Base-by-base conservation (phyloP, 352 stramenopile species). In the Pythium phragmitis region DNA sequence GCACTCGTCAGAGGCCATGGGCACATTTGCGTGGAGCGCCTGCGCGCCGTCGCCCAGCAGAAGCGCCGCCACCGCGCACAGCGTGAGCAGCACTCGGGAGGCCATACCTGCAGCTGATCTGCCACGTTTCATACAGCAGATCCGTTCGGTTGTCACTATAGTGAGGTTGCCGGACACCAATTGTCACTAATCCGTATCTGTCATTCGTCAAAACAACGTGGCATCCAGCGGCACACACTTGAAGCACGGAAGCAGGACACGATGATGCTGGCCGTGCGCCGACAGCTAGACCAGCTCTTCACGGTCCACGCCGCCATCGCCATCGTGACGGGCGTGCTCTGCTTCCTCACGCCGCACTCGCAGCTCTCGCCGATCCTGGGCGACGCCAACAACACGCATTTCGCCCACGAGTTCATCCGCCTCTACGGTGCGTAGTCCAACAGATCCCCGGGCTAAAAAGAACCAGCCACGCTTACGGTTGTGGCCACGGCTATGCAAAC, bases 361-460 rank as follows among this genome's bases (percentile, higher is more conserved):
- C 77, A 92, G 55, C 85, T 92, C 60, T 83, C 82, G 16, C 82
- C 81, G 8, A 80, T 92, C 41, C 81, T 95, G 19, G 79, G 82
- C n/a, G 75, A 84, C 46, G 69, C 74, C 53, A 90, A 73, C 65
- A 91, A 92, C 72, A 89, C 82, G 58, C 87, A 95, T 64, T 75
- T 95, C 60, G 87, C 81, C 41, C 87, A 95, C 66, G 87, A 95
- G 58, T 91, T 95, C 60, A 75, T 95, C 41, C 80, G 87, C n/a
- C 80, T 95, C 58, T 95, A 95, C 51, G 84, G 85, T 91, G 49
- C 37, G 26, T 49, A 30, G 7, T 52, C 4, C 14, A 34, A 21
- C 16, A 13, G 13, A 33, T 28, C 30, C 19, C 4, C 36, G 14
- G 8, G 7, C 6, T 42, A 11, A 6, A 19, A n/a, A 9, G 17